Conservation (phyloP, 371 early-diverging fungal species). For the Pancytospora epiphaga region DNA sequence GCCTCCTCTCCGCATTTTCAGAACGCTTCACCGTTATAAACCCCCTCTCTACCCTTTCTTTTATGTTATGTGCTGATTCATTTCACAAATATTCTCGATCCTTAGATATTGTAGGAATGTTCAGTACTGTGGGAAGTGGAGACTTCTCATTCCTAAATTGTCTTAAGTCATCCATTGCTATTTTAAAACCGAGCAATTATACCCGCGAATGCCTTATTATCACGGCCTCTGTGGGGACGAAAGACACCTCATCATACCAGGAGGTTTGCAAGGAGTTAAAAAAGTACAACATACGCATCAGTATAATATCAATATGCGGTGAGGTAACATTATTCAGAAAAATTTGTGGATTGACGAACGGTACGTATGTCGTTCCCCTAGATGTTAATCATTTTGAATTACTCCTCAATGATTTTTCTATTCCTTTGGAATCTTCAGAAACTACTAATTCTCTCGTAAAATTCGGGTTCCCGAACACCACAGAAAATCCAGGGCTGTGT, state of each 20-base stretch:
- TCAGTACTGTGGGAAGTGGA: slow-evolving; percentile 36
- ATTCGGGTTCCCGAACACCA: slow-evolving; percentile 50
- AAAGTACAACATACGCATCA: slow-evolving; percentile 44
- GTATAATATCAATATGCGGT: slow-evolving; percentile 51
- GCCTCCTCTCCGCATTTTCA: slow-evolving; percentile 21
- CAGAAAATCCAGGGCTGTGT: slow-evolving; percentile 47
- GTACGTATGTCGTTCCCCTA: slow-evolving; percentile 47
- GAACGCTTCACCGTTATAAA: slow-evolving; percentile 28
- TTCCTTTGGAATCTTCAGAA: slow-evolving; percentile 34
- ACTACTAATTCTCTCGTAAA: slow-evolving; percentile 35
- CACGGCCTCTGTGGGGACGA: slow-evolving; percentile 23
- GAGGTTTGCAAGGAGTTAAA: slow-evolving; percentile 23
- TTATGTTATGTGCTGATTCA: slow-evolving; percentile 20
- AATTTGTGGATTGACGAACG: slow-evolving; percentile 44
- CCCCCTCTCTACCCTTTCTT: slow-evolving; percentile 43
- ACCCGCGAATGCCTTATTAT: slow-evolving; percentile 44
- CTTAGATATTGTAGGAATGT: slow-evolving; percentile 14
- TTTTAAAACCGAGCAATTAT: slow-evolving; percentile 20
- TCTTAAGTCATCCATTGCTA: slow-evolving; percentile 24
- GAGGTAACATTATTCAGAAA: slow-evolving; percentile 51
- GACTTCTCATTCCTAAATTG: slow-evolving; percentile 42
- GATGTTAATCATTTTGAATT: slow-evolving; percentile 35
- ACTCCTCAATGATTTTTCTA: slow-evolving; percentile 32
- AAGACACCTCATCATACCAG: slow-evolving; percentile 14
- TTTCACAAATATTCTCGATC: slow-evolving; percentile 16